Evolutionary conservation across 169 alveolate genomes (phyloP), one percentile per base, ranked within the genome.

Genomic region (Plasmodium reichenowi): DNA sequence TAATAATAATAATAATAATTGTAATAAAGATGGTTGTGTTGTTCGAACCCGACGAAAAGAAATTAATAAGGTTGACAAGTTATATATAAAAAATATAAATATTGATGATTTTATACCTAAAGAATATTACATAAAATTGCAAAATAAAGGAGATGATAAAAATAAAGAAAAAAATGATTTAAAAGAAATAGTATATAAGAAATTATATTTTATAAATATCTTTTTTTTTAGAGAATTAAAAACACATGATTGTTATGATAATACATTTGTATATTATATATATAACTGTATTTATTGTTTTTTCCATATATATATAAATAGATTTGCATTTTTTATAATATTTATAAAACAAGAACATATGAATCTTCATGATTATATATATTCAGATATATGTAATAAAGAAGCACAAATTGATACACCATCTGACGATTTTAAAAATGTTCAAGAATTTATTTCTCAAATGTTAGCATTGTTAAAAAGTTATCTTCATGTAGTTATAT

Each of bases 171-270:
- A 64, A 32, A 71, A 78, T 26, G 66, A 64, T 29, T 22, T 38
- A 54, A 78, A 78, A 64, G 68, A 66, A 78, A 47, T 15, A 24
- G 24, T 70, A 3, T 78, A 64, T 58, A 78, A 78, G 48, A 78
- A 78, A 64, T 64, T 64, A 12, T 78, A 47, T 50, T 78, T 78
- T 78, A 78, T 78, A n/a, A 78, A 78, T 43, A 64, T 78, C 12
- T 78, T 78, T 56, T 78, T 38, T 70, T 66, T 78, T 17, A 4
- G n/a, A 59, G 89, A 78, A 66, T 45, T 78, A 43, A 78, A 78
- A 66, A 52, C 48, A 64, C 17, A 38, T 26, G 13, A 32, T 20
- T 50, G 26, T 64, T 78, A 66, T n/a, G 76, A 78, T 20, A 78
- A 78, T 66, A 64, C 52, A 48, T 78, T 47, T 78, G 54, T 78